Base-by-base conservation (phyloP, 768 basidiomycete species). In the Trametopsis cervina region DNA sequence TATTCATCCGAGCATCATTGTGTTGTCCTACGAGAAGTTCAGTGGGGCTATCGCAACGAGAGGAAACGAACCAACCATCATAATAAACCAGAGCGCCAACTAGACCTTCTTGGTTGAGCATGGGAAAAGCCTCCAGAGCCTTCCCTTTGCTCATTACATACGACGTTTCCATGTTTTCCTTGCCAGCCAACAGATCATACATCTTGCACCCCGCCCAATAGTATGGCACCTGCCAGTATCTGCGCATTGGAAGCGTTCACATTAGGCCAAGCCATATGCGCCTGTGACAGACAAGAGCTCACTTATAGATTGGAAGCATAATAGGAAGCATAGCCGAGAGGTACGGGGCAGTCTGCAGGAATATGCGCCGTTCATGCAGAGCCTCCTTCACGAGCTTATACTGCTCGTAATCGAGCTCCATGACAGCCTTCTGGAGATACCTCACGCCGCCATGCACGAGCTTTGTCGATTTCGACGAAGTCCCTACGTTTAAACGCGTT, bases 1-100 rank as follows among this genome's bases (percentile, higher is more conserved):
- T 78, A 71, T 99, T 99, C 96, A 98, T 99, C 12, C 95, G 80
- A 1, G 95, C 86, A 59, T 99, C 96, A 59, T 99, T 99, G 68
- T 99, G 95, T 69, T 97, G 95, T 46, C 93, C 90, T 93, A 38
- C 4, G 22, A 33, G 4, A 35, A 17, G 27, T 43, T n/a, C n/a
- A 15, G 15, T 23, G 25, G 37, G 22, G 50, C 2, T 40, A 24
- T 23, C 42, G 29, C 26, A 52, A 59, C 47, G 42, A 61, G 64
- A 66, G 51, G 71, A n/a, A 67, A 53, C 70, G 72, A 58, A 48
- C 76, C 50, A 57, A 88, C 94, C 94, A 60, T 99, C 95, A 57
- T 99, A 96, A 68, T 98, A 98, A 13, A 99, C 95, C 46, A 99
- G 73, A 12, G 92, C 94, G 17, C 94, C 94, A 25, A 93, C 91